phyloP scores from a whole-genome alignment of 2,329 filamentous ascomycete species.

The Colletotrichum sp. region DNA sequence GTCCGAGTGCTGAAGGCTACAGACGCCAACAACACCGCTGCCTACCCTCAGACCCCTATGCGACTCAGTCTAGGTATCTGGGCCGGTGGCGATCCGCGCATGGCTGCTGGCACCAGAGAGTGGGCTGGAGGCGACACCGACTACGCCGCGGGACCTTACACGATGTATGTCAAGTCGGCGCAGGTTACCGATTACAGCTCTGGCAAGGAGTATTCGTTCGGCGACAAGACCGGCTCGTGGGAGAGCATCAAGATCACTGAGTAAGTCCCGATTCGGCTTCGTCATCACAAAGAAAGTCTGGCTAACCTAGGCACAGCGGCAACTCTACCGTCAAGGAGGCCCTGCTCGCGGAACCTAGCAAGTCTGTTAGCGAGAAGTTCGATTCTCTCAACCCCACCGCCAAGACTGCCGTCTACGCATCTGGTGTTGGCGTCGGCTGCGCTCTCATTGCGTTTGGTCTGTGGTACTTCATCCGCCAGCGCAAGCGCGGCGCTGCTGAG shows the following conservation, averaged over 20 bases:
- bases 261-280: background rate
- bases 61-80: conserved; percentile 71
- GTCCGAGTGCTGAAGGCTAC: conserved; percentile 67
- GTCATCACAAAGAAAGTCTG: background rate
- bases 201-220: conserved; percentile 69
- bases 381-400: conserved; percentile 51
- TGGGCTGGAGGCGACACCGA: conserved; percentile 76
- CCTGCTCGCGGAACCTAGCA: conserved; percentile 44
- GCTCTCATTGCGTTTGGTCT: conserved; percentile 44
- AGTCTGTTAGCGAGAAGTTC: conserved; percentile 59
- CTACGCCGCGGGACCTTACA: conserved; percentile 70
- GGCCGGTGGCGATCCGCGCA: conserved; percentile 63
- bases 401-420: conserved; percentile 59
- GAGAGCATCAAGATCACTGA: conserved; percentile 63
- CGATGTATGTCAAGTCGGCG: conserved; percentile 73
- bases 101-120: conserved; percentile 62
- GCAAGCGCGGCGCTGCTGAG: conserved; percentile 56
- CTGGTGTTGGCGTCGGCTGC: conserved; percentile 48
- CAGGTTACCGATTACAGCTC: conserved; percentile 62
- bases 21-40: conserved; percentile 65
- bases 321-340: conserved; percentile 60
- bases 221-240: conserved; percentile 65
- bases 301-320: conserved; percentile 43
- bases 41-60: conserved; percentile 81
- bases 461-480: conserved; percentile 62